Percentiles rank a stretch among this genome's conserved stretches.
Conservation (phyloP, 1,284 basidiomycete genomes). For the Salmacisia buchloeana region DNA sequence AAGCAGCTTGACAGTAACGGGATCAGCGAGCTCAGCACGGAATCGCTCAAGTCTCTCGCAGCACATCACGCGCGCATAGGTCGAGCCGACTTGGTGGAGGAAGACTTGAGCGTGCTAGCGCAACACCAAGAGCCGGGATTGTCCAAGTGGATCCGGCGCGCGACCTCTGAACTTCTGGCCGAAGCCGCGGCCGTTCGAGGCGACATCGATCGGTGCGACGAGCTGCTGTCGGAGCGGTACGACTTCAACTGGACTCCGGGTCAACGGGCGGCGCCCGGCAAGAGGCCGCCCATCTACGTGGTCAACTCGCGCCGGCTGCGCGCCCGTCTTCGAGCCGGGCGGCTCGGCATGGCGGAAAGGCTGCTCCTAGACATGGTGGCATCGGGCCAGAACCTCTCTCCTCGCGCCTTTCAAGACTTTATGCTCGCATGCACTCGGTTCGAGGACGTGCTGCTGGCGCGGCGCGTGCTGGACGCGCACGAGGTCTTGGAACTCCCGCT, state of each 20-base stretch:
- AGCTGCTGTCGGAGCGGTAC: conserved; percentile 10
- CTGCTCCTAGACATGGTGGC: neutral
- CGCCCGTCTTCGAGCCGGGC: conserved; percentile 15
- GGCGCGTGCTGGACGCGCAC: conserved; percentile 53
- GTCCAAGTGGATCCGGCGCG: neutral
- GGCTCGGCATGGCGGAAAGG: conserved; percentile 9
- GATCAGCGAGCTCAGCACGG: conserved; percentile 3
- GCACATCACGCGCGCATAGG: conserved; percentile 1
- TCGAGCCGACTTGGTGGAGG: conserved; percentile 10
- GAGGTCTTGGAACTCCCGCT: neutral
- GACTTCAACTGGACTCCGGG: conserved; percentile 17
- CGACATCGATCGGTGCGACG: conserved; percentile 16
- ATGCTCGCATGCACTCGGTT: neutral
- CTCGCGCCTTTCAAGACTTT: neutral
- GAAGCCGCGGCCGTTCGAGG: conserved; percentile 11
- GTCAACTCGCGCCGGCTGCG: conserved; percentile 13
- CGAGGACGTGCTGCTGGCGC: conserved; percentile 1
- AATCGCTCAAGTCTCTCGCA: conserved; percentile 12
- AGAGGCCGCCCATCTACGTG: conserved; percentile 8
- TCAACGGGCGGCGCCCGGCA: conserved; percentile 10
- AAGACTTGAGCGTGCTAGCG: neutral
- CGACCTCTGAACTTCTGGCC: neutral
- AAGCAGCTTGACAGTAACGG: neutral
- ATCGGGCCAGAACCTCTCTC: neutral
- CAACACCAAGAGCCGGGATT: neutral